Evolutionary conservation across 129 eudicot genomes (phyloP).

Genomic region (Artemisia tridentata): DNA sequence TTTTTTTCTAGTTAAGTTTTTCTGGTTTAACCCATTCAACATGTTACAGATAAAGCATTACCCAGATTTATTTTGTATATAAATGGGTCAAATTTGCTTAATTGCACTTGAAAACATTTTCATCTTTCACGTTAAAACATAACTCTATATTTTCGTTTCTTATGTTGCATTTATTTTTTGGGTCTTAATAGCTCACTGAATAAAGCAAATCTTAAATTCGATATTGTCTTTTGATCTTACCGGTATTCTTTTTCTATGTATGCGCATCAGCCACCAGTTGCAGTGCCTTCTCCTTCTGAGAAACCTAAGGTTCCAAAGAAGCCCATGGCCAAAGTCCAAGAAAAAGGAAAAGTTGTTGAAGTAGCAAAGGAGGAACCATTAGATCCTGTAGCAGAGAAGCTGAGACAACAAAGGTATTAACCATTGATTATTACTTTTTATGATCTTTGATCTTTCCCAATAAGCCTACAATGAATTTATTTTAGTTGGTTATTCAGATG

Average conservation of each 20-base stretch:
- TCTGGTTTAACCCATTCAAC: not conserved
- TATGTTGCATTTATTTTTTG: too few relatives aligned
- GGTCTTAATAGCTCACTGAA: too few relatives aligned
- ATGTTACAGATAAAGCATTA: conserved; percentile 1
- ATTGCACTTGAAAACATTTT: too few relatives aligned
- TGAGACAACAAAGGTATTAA: conserved; percentile 80
- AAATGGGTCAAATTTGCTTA: not conserved
- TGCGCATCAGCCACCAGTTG: conserved; percentile 58
- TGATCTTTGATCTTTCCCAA: not conserved
- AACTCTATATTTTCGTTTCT: too few relatives aligned
- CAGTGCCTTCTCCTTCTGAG: conserved; percentile 49
- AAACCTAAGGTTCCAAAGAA: conserved; percentile 57
- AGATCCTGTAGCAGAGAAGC: conserved; percentile 90
- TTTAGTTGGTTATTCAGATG: conserved; percentile 18
- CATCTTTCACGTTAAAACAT: too few relatives aligned
- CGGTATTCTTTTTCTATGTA: not conserved
- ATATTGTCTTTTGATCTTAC: not conserved
- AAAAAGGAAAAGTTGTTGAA: conserved; percentile 70
- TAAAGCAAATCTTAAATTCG: too few relatives aligned
- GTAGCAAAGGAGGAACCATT: conserved; percentile 51
- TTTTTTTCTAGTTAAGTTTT: not conserved
- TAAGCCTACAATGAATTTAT: not conserved
- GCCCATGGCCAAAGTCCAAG: conserved; percentile 49
- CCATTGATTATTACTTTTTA: not conserved
- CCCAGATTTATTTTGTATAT: not conserved